Conservation (phyloP, 2,329 filamentous ascomycete species). For the Catunica adiposa region DNA sequence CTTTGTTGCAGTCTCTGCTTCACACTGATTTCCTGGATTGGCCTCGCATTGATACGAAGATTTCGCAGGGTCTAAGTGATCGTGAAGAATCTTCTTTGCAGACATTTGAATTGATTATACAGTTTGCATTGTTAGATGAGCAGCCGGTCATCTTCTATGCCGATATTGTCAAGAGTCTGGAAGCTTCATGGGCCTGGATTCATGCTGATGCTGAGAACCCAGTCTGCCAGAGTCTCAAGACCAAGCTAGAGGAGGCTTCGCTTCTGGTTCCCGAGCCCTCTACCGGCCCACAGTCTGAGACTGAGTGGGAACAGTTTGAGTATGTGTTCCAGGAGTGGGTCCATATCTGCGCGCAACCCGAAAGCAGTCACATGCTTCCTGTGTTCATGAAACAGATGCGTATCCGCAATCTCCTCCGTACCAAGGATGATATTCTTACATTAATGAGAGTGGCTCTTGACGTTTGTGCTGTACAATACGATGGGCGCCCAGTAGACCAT, state of each 20-base stretch:
- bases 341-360: slow-evolving; percentile 60
- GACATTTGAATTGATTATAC: slow-evolving; percentile 64
- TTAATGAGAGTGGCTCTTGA: slow-evolving; percentile 76
- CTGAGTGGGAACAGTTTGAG: slow-evolving; percentile 65
- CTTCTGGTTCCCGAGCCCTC: slow-evolving; percentile 23
- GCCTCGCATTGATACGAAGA: slow-evolving; percentile 50
- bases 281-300: slow-evolving; percentile 38
- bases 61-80: slow-evolving; percentile 55
- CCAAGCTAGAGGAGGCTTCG: slow-evolving; percentile 33
- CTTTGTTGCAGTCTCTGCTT: slow-evolving; percentile 39
- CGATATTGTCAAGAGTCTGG: slow-evolving; percentile 70
- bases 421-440: slow-evolving; percentile 56
- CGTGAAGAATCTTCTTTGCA: slow-evolving; percentile 58
- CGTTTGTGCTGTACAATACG: slow-evolving; percentile 59
- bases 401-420: slow-evolving; percentile 52
- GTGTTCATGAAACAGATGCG: slow-evolving; percentile 79
- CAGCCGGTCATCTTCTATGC: slow-evolving; percentile 63
- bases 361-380: slow-evolving; percentile 53
- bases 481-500: slow-evolving; percentile 48
- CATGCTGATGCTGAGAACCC: slow-evolving; percentile 49
- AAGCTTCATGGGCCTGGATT: slow-evolving; percentile 69
- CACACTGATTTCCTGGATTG: slow-evolving; percentile 46
- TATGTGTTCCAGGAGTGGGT: slow-evolving; percentile 97
- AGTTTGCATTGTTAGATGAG: slow-evolving; percentile 62
- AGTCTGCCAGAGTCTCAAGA: slow-evolving; percentile 54